Evolutionary conservation across 75 land plant species (phyloP), one percentile per base, ranked within the genome.

Genomic region (Selaginella tamariscina): DNA sequence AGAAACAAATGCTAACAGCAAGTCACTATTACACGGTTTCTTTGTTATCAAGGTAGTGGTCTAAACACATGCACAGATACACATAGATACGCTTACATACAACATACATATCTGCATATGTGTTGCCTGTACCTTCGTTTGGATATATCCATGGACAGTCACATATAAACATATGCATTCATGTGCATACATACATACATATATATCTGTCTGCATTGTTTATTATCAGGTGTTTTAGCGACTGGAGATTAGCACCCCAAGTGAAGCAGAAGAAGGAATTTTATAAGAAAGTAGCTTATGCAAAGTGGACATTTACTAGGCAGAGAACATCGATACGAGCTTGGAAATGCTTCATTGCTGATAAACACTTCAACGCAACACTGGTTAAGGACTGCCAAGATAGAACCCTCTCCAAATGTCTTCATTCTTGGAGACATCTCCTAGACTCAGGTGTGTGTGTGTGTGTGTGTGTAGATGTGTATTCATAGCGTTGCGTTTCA

Each of bases 181-280:
- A n/a, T 1, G 31, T 27, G 31, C 30, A 64, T 64, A 21, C 21
- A 64, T 64, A 64, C 30, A 64, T 64, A 64, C 1, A 64, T 27
- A 64, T 26, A 64, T 24, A 64, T n/a, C n/a, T n/a, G n/a, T n/a
- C n/a, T n/a, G n/a, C n/a, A n/a, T n/a, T n/a, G n/a, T n/a, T n/a
- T n/a, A n/a, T n/a, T n/a, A n/a, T n/a, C n/a, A n/a, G n/a, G 49
- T 39, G 49, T 39, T 39, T 39, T 15, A 39, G 49, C 15, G 49
- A 39, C 49, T 39, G 49, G 49, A 39, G 15, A 39, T 5, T 39
- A 15, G 49, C 49, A 5, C 49, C 11, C 15, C 49, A 39, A 15
- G 49, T 5, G 15, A 39, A 39, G 49, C 49, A 39, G 15, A 39
- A 39, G 49, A 39, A 39, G 49, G 49, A 39, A 15, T 39, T 39